A percentile compares a stretch with the other conserved stretches of the same genome.
These are phyloP conservation scores for Verticillium klebahnii DNA, from an alignment of 2,329 filamentous ascomycete species.

Conservation along the genomic window DNA sequence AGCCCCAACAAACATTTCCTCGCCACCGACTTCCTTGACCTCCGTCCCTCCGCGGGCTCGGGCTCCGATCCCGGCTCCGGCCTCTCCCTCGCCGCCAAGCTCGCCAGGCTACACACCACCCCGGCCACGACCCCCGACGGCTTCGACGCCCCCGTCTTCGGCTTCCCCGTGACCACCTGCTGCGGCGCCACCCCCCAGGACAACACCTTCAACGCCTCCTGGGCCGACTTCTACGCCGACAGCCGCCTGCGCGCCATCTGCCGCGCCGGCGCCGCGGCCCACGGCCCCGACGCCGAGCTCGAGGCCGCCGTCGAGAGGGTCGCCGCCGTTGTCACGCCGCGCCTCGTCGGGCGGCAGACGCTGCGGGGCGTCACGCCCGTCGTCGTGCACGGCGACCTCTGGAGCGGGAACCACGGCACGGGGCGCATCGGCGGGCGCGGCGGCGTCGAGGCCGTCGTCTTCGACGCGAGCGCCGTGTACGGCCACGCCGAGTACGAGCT, in stretches of 20 bases:
- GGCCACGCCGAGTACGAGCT: slow-evolving; percentile 87
- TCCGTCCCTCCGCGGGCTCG: slow-evolving; percentile 37
- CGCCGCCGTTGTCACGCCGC: slow-evolving; percentile 63
- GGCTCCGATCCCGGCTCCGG: slow-evolving; percentile 31
- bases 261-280: slow-evolving; percentile 47
- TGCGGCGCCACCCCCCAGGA: slow-evolving; percentile 82
- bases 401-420: slow-evolving; percentile 76
- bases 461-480: slow-evolving; percentile 76
- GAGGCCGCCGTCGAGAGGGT: slow-evolving; percentile 59
- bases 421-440: slow-evolving; percentile 54
- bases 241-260: slow-evolving; percentile 66
- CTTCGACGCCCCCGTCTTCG: slow-evolving; percentile 61
- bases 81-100: slow-evolving; percentile 64
- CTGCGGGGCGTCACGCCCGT: slow-evolving; percentile 67
- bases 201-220: slow-evolving; percentile 67
- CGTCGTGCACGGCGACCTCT: slow-evolving; percentile 87
- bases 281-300: slow-evolving; percentile 63
- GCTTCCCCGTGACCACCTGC: slow-evolving; percentile 80
- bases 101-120: slow-evolving; percentile 74
- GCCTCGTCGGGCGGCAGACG: slow-evolving; percentile 65
- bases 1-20: slow-evolving; percentile 52
- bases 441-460: slow-evolving; percentile 69
- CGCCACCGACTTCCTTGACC: slow-evolving; percentile 76
- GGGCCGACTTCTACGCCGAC: slow-evolving; percentile 83
- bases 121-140: slow-evolving; percentile 62